Evolutionary conservation across 495 filamentous ascomycete species (phyloP), one percentile per base, ranked within the genome.

Genomic region (Penicillium longicatenatum): DNA sequence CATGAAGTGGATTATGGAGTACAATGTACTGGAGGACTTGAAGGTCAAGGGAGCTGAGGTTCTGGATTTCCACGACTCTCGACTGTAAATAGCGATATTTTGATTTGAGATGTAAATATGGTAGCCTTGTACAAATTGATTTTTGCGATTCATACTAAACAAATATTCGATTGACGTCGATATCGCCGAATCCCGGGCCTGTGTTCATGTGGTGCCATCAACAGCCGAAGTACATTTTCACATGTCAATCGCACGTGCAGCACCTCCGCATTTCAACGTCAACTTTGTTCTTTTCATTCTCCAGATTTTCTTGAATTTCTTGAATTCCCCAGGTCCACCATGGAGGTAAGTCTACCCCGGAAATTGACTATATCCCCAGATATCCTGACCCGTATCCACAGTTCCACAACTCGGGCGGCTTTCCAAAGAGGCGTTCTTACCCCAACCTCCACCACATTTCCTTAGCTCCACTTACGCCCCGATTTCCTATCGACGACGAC

Each of bases 401-500:
- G 61, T 54, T 59, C 51, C 63, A 53, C 16, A 69, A 60, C 46
- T 62, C 70, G 35, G 54, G 62, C 39, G 66, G 70, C 59, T 78
- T 74, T 62, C 70, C 65, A 29, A 75, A 73, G 42, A 71, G 74
- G 45, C 75, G 76, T 56, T 80, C 78, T 20, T 78, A 80, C 59
- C 77, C 77, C 53, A 70, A 77, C 22, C 62, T 82, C 44, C 63
- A 77, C 54, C 74, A 79, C 55, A 55, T 78, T 59, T 84, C 84
- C 22, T 79, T 89, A 48, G 82, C 85, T 30, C 87, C 87, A 54
- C 76, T 91, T 19, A 88, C 86, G 16, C 82, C 86, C 49, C 82
- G 79, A 68, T 82, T 87, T 56, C 85, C 87, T 50, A 75, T 86
- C 48, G 82, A 87, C 61, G 70, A 78, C 51, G 65, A 65, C 41